These are phyloP conservation scores for Rhizopogon rudus DNA, from an alignment of 768 basidiomycete genomes.

Conservation along the genomic window DNA sequence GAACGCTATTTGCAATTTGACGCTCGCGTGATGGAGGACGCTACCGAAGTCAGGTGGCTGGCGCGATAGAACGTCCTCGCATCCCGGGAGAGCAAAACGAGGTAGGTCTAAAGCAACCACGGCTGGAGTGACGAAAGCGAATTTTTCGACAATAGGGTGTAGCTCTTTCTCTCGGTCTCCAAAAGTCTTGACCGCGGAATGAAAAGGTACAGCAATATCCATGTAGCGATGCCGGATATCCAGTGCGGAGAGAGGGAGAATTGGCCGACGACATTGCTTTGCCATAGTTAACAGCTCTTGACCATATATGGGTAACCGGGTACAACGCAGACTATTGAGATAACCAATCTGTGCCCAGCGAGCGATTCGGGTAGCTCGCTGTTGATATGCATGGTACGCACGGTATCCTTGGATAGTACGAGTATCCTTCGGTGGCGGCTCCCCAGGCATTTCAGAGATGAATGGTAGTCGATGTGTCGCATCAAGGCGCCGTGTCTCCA, in stretches of 20 bases:
- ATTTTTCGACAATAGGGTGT: slow-evolving; percentile 52
- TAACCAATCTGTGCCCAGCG: slow-evolving; percentile 71
- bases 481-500: slow-evolving; percentile 52
- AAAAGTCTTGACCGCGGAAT: slow-evolving; percentile 60
- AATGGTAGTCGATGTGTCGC: slow-evolving; percentile 52
- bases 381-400: slow-evolving; percentile 42
- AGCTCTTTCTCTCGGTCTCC: slow-evolving; percentile 51
- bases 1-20: slow-evolving; percentile 90
- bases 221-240: slow-evolving; percentile 35
- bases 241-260: slow-evolving; percentile 48
- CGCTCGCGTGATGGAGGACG: slow-evolving; percentile 63
- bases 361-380: slow-evolving; percentile 45
- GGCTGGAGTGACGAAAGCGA: slow-evolving; percentile 77
- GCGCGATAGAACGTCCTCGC: slow-evolving; percentile 19
- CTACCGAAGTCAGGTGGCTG: slow-evolving; percentile 54
- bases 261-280: slow-evolving; percentile 34
- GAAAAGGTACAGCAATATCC: slow-evolving; percentile 37
- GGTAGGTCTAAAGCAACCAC: slow-evolving; percentile 76
- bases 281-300: slow-evolving; percentile 41
- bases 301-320: slow-evolving; percentile 36
- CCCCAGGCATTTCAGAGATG: slow-evolving; percentile 48
- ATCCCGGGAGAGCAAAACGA: slow-evolving; percentile 49
- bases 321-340: slow-evolving; percentile 71
- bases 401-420: slow-evolving; percentile 73
- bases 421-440: slow-evolving; percentile 67